phyloP scores from a whole-genome alignment of 306 rosid species.

The Malus sylvestris region DNA sequence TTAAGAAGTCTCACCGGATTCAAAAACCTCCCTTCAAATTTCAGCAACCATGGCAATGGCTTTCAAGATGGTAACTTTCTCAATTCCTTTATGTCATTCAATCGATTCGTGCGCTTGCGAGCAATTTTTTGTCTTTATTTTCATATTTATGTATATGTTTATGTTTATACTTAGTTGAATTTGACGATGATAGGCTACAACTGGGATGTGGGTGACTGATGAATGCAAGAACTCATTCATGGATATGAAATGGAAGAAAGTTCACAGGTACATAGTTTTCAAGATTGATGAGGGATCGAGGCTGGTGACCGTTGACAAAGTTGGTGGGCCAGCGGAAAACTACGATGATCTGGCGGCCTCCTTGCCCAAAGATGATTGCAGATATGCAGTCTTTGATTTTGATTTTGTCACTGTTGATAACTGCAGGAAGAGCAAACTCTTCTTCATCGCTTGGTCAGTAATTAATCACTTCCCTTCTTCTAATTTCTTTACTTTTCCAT shows the following conservation, averaged over 20 bases:
- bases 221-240: conserved; percentile 95
- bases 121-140: background rate
- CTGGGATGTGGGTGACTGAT: conserved; percentile 98
- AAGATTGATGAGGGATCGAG: conserved; percentile 88
- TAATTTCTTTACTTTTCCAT: background rate
- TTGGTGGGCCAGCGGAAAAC: conserved; percentile 81
- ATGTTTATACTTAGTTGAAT: background rate
- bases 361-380: conserved; percentile 78
- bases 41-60: conserved; percentile 92
- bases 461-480: background rate
- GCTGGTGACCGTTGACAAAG: conserved; percentile 88
- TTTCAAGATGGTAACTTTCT: conserved; percentile 77
- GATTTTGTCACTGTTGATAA: conserved; percentile 98
- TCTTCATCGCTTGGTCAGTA: conserved; percentile 90
- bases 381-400: conserved; percentile 95
- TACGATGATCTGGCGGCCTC: conserved; percentile 84
- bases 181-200: conserved; percentile 55
- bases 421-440: conserved; percentile 98
- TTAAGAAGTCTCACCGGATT: background rate
- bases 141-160: too few species aligned
- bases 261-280: conserved; percentile 80
- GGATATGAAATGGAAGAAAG: conserved; percentile 99
- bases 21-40: background rate
- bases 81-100: background rate
- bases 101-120: background rate